Base-by-base conservation (phyloP, 1,284 basidiomycete genomes). In the Puccinia brachypodii region DNA sequence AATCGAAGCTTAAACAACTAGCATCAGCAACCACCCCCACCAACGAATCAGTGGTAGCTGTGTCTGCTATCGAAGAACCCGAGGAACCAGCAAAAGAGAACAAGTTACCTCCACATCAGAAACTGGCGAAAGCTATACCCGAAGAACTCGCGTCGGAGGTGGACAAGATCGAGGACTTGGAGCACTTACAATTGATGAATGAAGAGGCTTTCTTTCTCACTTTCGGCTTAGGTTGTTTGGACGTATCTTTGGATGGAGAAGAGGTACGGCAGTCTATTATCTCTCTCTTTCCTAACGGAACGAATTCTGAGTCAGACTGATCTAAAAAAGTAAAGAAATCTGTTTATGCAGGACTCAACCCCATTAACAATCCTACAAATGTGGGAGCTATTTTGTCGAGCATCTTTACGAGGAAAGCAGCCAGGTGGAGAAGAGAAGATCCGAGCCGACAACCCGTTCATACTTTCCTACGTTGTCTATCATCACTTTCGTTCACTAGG, bases 401-500 rank as follows among this genome's bases (percentile, higher is more conserved):
- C 31, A 50, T 53, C 75, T 1, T 28, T 40, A 28, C 64, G 33
- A 25, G 56, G 56, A 42, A 44, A 69, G 78, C 13, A 69, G 72
- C n/a, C n/a, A n/a, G n/a, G n/a, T n/a, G 13, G 77, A 83, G 9
- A 82, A 85, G 16, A 50, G 33, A 38, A 62, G n/a, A 71, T 71
- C 31, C 84, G 86, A 42, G 88, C 89, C 69, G 96, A 98, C 88
- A 97, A 97, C 86, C 95, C 96, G 0, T 95, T 98, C 87, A 88
- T 99, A 47, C 89, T 99, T 50, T 90, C 94, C 84, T 99, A 98
- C 85, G 91, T 92, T 72, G 91, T 91, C 8, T 98, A 96, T 85
- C 96, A 99, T 86, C 95, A 99, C 87, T 99, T 94, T 86, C 91
- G 96, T 28, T 95, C 95, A 1, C 89, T 99, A 4, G 97, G 97